Conservation (phyloP, 2,329 filamentous ascomycete genomes). For the Trichoderma sp. region DNA sequence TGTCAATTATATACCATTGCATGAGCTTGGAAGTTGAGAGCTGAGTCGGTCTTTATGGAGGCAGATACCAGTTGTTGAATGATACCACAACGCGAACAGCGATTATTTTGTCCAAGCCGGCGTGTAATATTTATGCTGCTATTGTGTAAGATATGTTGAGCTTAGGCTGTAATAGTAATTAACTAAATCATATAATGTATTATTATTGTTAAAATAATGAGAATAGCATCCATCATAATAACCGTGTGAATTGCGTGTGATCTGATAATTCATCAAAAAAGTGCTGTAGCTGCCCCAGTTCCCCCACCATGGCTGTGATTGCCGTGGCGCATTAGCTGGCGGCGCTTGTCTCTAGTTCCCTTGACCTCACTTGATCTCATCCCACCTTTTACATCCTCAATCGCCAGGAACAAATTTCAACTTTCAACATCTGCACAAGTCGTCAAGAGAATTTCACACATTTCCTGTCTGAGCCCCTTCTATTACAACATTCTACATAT, state of each 20-base stretch:
- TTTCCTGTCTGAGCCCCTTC: too few species aligned
- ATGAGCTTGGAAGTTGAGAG: background rate
- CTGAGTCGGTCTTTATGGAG: constrained; percentile 18
- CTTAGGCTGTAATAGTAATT: background rate
- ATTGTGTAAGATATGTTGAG: background rate
- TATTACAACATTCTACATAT: background rate
- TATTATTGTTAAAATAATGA: too few species aligned
- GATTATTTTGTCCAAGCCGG: constrained; percentile 9
- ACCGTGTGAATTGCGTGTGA: background rate
- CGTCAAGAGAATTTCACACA: background rate
- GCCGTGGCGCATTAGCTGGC: background rate
- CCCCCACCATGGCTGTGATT: background rate
- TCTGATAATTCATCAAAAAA: background rate
- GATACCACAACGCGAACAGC: constrained; percentile 19
- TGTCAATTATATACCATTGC: constrained; percentile 17
- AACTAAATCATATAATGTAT: background rate
- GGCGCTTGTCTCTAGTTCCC: background rate
- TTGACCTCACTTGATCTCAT: background rate
- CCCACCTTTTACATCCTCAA: background rate
- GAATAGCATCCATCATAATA: too few species aligned
- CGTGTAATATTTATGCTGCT: background rate
- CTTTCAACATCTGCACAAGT: background rate
- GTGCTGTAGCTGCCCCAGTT: background rate
- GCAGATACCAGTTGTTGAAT: constrained; percentile 17
- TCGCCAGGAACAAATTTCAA: background rate